These are phyloP conservation scores for Fraxinus excelsior DNA, from an alignment of 257 asterid genomes.

Conservation along the genomic window DNA sequence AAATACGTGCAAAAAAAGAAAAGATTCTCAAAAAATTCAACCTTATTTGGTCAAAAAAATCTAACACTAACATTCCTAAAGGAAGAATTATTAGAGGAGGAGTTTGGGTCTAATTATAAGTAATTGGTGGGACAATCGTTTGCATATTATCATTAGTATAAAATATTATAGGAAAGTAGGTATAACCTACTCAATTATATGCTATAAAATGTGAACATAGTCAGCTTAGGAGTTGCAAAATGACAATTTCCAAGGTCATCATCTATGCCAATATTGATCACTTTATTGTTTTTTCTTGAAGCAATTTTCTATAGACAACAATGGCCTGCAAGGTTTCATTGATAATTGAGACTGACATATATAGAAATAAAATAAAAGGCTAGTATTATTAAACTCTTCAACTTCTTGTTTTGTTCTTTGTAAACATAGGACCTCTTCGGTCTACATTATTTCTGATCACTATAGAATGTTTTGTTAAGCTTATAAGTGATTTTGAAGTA, in stretches of 20 bases:
- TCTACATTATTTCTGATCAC: too few relatives aligned
- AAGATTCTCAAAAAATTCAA: too few relatives aligned
- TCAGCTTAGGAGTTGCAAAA: conserved; percentile 4
- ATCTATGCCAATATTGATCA: not conserved
- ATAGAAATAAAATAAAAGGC: not conserved
- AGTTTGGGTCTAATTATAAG: too few relatives aligned
- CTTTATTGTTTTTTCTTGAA: not conserved
- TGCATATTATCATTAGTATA: not conserved
- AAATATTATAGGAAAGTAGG: not conserved
- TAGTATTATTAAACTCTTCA: not conserved
- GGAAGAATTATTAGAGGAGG: too few relatives aligned
- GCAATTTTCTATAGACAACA: not conserved
- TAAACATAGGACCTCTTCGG: not conserved
- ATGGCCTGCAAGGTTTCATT: not conserved
- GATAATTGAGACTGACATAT: not conserved
- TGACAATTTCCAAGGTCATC: conserved; percentile 1
- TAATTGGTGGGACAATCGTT: too few relatives aligned
- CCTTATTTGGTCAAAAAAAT: too few relatives aligned
- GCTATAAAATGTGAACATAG: not conserved
- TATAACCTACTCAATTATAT: not conserved
- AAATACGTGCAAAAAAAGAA: too few relatives aligned
- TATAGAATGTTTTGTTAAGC: too few relatives aligned
- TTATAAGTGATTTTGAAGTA: not conserved
- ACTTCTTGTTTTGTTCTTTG: not conserved
- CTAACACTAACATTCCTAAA: too few relatives aligned